Percentiles rank a stretch among this genome's conserved stretches.
These are phyloP conservation scores for Triangularia setosa DNA, from an alignment of 2,329 filamentous ascomycete genomes.

Conservation along the genomic window DNA sequence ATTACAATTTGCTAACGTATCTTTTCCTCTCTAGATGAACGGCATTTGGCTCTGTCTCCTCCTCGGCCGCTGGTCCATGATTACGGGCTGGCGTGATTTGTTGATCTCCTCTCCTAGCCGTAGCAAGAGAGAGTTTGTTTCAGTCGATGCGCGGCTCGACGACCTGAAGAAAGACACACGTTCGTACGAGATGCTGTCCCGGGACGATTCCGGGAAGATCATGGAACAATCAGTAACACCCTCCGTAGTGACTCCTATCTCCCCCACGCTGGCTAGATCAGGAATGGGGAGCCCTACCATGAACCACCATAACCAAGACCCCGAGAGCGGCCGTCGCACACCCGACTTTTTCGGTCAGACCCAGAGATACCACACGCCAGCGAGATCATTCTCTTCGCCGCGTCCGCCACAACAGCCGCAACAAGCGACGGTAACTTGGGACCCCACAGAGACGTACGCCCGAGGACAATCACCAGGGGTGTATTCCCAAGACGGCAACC, in stretches of 20 bases:
- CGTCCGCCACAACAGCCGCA: conserved; percentile 41
- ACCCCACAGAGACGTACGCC: conserved; percentile 40
- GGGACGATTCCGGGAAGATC: conserved; percentile 45
- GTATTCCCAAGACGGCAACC: conserved; percentile 31
- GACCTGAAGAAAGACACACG: conserved; percentile 59
- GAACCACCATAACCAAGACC: conserved; percentile 13
- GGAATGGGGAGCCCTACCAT: conserved; percentile 24
- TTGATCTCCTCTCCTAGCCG: conserved; percentile 46
- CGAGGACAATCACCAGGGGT: conserved; percentile 34
- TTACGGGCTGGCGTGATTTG: conserved; percentile 75
- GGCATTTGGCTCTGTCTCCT: conserved; percentile 82
- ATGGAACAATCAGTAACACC: conserved; percentile 50
- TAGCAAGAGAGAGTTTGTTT: conserved; percentile 77
- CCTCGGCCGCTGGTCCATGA: conserved; percentile 78
- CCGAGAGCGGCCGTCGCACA: conserved; percentile 40
- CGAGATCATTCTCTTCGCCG: conserved; percentile 54
- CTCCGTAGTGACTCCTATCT: conserved; percentile 32
- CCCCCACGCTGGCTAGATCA: conserved; percentile 25
- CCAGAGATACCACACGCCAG: conserved; percentile 52
- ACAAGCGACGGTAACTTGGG: conserved; percentile 38
- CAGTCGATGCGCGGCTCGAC: conserved; percentile 66
- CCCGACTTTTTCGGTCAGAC: conserved; percentile 55
- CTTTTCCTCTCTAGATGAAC: conserved; percentile 54
- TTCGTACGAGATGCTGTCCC: conserved; percentile 78
- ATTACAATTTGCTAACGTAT: conserved; percentile 8